These are phyloP conservation scores for Trypanosoma grayi DNA, from an alignment of 208 protist genomes.

Conservation along the genomic window DNA sequence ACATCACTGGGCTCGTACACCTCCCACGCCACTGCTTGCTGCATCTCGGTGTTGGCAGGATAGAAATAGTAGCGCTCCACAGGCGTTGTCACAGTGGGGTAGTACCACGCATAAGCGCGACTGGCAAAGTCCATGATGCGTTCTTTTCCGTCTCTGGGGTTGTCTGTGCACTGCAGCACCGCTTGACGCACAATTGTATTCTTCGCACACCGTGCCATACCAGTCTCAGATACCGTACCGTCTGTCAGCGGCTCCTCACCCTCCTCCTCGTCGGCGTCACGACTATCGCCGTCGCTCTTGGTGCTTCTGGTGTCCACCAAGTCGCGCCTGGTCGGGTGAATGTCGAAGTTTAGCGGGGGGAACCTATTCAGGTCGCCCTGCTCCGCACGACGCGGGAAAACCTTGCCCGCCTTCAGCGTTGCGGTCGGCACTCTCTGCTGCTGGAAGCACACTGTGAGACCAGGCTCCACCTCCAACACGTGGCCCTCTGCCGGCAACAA, in stretches of 20 bases:
- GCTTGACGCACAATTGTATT: slow-evolving; percentile 21
- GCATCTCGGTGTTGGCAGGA: slow-evolving; percentile 22
- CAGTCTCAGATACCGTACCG: not conserved
- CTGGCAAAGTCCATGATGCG: slow-evolving; percentile 54
- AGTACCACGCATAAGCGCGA: slow-evolving; percentile 58
- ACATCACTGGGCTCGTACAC: not conserved
- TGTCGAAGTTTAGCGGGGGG: slow-evolving; percentile 23
- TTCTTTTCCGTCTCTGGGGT: slow-evolving; percentile 6
- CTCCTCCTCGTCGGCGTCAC: slow-evolving; percentile 21
- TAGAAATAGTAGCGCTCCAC: slow-evolving; percentile 45
- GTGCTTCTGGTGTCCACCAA: not conserved
- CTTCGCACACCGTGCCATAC: not conserved
- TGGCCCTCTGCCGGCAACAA: slow-evolving; percentile 38
- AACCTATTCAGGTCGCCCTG: not conserved
- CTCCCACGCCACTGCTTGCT: not conserved
- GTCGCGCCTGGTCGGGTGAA: not conserved
- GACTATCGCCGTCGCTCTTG: not conserved
- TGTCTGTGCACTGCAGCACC: slow-evolving; percentile 17
- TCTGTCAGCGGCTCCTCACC: slow-evolving; percentile 11
- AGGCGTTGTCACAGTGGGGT: slow-evolving; percentile 11
- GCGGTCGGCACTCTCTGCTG: slow-evolving; percentile 6
- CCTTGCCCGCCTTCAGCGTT: not conserved
- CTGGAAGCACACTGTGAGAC: slow-evolving; percentile 51
- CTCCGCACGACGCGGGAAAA: slow-evolving; percentile 2
- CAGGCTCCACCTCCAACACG: slow-evolving; percentile 75